These are phyloP conservation scores for Erodium chrysanthum DNA, from an alignment of 441 rosid species.

Conservation along the genomic window DNA sequence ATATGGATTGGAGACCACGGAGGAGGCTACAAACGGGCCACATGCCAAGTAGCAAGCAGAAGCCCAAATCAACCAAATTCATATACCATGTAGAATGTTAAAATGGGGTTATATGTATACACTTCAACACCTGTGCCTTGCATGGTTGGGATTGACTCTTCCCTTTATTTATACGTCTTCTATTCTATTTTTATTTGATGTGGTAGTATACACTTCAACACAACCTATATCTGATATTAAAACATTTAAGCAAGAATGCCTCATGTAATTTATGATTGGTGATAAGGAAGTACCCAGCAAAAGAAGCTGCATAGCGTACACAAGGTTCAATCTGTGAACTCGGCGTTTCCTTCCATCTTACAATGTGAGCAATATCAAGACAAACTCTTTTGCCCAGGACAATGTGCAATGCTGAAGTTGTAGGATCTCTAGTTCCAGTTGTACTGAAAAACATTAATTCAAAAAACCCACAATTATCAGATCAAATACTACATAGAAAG, in stretches of 20 bases:
- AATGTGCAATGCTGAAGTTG: conserved; percentile 81
- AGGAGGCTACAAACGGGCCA: too few relatives aligned
- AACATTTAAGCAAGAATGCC: not conserved
- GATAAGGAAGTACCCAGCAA: conserved; percentile 70
- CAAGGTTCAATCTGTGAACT: conserved; percentile 56
- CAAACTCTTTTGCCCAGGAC: conserved; percentile 62
- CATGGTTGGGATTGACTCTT: too few relatives aligned
- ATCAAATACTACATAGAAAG: conserved; percentile 5
- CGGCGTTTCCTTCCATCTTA: conserved; percentile 70
- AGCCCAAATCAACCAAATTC: too few relatives aligned
- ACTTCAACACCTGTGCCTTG: too few relatives aligned
- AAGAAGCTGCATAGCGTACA: conserved; percentile 88
- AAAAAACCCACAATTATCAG: conserved; percentile 6
- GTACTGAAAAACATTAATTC: conserved; percentile 44
- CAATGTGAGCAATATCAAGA: conserved; percentile 88
- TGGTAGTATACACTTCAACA: too few relatives aligned
- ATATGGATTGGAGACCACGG: too few relatives aligned
- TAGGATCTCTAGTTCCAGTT: conserved; percentile 84
- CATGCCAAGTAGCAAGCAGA: too few relatives aligned
- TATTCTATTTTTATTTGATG: too few relatives aligned
- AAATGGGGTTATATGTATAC: too few relatives aligned
- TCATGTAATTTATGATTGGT: conserved; percentile 14
- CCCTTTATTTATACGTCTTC: too few relatives aligned
- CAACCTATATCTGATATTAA: not conserved
- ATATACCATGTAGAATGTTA: too few relatives aligned